Evolutionary conservation across 2,329 filamentous ascomycete species (phyloP), one percentile per base, ranked within the genome.

Genomic region (Aspergillus uvarum): DNA sequence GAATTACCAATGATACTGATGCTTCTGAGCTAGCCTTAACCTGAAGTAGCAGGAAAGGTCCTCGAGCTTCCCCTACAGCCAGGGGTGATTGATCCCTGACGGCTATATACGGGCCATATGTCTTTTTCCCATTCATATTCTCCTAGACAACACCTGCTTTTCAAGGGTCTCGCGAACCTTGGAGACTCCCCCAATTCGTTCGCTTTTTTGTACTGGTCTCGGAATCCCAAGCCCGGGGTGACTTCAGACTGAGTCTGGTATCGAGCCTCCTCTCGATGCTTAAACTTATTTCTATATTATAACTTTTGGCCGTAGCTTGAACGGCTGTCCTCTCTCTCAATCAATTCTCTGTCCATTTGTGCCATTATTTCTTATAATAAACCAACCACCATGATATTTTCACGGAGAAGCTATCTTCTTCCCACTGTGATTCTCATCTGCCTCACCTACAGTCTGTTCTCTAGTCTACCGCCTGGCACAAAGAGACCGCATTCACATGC

Each of bases 351-450:
- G 31, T 57, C 58, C 26, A 32, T 54, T 44, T 26, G 14, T 49
- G 29, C 35, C 19, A 53, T 50, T 56, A 24, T 11, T 35, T 35
- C 32, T 19, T 26, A 54, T 44, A 26, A 54, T 32, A 44, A 16
- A 56, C 32, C 19, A 12, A 26, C 52, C 48, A 52, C 49, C 59
- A 74, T 75, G 72, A 58, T 71, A 47, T 60, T 64, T 11, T 54
- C 65, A 50, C 68, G 70, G 52, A 71, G 64, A 58, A 67, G 66
- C 56, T 67, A 70, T 55, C 49, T 67, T 35, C 52, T 72, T 26
- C 63, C 70, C 8, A 67, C 71, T 8, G 57, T 67, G 47, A 38
- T 72, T 58, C 62, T 72, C n/a, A 63, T 70, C 14, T 62, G 66
- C 49, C 35, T 72, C 32, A 66, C 62, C 47, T 72, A 70, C 59